Evolutionary conservation across 2,329 filamentous ascomycete species (phyloP).

Genomic region (Rutstroemia sp.): DNA sequence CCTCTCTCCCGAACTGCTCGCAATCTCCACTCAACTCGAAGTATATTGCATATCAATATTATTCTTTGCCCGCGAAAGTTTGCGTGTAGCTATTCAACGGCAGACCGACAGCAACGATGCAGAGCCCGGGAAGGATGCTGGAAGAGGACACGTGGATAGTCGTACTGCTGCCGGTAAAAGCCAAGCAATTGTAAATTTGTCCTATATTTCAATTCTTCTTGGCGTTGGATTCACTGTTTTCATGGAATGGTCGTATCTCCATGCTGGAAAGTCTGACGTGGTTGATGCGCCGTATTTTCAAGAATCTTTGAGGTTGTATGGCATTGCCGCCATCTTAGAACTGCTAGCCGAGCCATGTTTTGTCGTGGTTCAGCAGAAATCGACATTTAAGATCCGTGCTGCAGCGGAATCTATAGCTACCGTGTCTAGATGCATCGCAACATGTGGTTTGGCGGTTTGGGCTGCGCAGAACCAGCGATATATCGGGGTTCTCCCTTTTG

Average conservation of each 20-base stretch:
- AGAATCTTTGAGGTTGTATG: conserved; percentile 47
- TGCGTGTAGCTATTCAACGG: conserved; percentile 86
- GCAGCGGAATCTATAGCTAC: conserved; percentile 78
- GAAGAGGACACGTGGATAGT: too few species aligned
- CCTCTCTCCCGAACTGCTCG: conserved; percentile 76
- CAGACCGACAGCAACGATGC: conserved; percentile 40
- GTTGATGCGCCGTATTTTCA: conserved; percentile 55
- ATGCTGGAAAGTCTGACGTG: conserved; percentile 39
- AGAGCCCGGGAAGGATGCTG: background rate
- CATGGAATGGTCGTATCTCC: conserved; percentile 62
- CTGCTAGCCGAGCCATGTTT: conserved; percentile 83
- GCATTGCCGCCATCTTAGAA: conserved; percentile 57
- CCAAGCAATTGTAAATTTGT: conserved; percentile 82
- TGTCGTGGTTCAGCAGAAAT: conserved; percentile 73
- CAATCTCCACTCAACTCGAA: conserved; percentile 82
- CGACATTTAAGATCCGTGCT: conserved; percentile 74
- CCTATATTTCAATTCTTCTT: conserved; percentile 68
- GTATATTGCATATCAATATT: conserved; percentile 89
- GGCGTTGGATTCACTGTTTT: conserved; percentile 57
- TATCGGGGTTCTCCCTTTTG: conserved; percentile 79
- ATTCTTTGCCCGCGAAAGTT: conserved; percentile 86
- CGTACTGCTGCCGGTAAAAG: conserved; percentile 34
- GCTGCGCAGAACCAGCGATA: conserved; percentile 43
- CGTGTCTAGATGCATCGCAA: conserved; percentile 65
- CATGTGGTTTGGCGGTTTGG: conserved; percentile 63